Evolutionary conservation across 495 filamentous ascomycete genomes (phyloP).

Genomic region (Lasiosphaeria miniovina): DNA sequence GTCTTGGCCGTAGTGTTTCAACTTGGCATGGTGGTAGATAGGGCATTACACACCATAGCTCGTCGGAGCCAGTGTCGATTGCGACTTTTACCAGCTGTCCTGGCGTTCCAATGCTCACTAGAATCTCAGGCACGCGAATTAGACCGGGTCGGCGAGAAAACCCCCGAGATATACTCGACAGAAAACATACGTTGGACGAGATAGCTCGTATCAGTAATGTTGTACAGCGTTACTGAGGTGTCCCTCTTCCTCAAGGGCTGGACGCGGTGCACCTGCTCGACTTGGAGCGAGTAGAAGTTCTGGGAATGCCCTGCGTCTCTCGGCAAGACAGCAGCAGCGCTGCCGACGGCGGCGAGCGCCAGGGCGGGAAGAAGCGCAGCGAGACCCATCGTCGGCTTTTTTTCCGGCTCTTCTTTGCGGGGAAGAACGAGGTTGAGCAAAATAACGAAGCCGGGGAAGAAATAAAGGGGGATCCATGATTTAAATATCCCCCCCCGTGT

Average conservation of each 20-base stretch:
- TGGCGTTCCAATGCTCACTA: conserved; percentile 41
- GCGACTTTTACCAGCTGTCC: conserved; percentile 36
- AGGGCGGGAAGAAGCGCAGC: neutral
- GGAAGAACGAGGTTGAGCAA: neutral
- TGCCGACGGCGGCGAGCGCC: neutral
- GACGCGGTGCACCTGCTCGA: conserved; percentile 6
- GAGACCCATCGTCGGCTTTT: neutral
- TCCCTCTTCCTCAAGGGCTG: conserved; percentile 2
- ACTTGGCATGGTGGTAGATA: no score
- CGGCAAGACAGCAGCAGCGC: neutral
- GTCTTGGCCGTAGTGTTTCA: no score
- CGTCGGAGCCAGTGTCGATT: conserved; percentile 40
- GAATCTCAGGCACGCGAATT: neutral
- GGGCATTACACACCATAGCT: conserved; percentile 26
- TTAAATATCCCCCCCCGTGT: no score
- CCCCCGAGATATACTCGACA: neutral
- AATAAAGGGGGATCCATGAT: neutral
- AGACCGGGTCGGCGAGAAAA: neutral
- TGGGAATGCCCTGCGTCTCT: neutral
- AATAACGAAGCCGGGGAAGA: neutral
- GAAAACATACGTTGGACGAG: conserved; percentile 17
- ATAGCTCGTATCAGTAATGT: conserved; percentile 18
- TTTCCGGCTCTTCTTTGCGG: neutral
- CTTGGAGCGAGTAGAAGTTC: conserved; percentile 14
- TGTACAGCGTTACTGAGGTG: conserved; percentile 12